Conservation (phyloP, 2,329 filamentous ascomycete genomes). For the Cytospora paraplurivora region DNA sequence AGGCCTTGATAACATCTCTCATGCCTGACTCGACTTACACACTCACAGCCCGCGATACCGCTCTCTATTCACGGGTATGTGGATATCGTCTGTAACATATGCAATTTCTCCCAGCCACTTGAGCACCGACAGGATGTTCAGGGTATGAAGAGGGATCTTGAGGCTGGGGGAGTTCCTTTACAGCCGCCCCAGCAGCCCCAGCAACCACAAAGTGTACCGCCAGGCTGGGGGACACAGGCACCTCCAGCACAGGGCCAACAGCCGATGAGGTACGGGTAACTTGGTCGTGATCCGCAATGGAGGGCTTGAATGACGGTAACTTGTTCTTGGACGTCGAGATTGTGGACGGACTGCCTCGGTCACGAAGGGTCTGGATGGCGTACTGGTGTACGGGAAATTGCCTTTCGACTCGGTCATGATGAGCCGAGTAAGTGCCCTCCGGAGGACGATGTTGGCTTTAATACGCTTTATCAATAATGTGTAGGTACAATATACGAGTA, state of each 20-base stretch:
- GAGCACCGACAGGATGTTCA: conserved; percentile 59
- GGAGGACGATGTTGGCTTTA: background rate
- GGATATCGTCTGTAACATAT: conserved; percentile 74
- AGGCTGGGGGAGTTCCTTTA: conserved; percentile 42
- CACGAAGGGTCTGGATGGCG: background rate
- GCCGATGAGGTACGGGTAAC: conserved; percentile 38
- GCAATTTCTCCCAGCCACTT: conserved; percentile 72
- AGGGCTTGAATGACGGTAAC: background rate
- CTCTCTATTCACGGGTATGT: conserved; percentile 68
- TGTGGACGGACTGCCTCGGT: background rate
- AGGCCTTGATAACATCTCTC: conserved; percentile 32
- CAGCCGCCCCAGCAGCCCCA: conserved; percentile 36
- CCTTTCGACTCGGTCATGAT: background rate
- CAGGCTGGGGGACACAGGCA: conserved; percentile 34
- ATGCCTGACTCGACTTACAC: background rate
- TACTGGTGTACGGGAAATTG: background rate
- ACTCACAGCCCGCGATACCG: conserved; percentile 65
- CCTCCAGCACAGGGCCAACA: conserved; percentile 28
- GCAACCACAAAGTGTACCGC: conserved; percentile 38
- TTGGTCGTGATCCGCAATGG: conserved; percentile 46
- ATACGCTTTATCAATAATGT: background rate
- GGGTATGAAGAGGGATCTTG: conserved; percentile 46
- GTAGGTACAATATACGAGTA: background rate
- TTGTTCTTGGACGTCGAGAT: background rate
- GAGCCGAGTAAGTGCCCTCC: background rate